These are phyloP conservation scores for Nicotiana tomentosiformis DNA, from an alignment of 257 asterid genomes.

Conservation along the genomic window DNA sequence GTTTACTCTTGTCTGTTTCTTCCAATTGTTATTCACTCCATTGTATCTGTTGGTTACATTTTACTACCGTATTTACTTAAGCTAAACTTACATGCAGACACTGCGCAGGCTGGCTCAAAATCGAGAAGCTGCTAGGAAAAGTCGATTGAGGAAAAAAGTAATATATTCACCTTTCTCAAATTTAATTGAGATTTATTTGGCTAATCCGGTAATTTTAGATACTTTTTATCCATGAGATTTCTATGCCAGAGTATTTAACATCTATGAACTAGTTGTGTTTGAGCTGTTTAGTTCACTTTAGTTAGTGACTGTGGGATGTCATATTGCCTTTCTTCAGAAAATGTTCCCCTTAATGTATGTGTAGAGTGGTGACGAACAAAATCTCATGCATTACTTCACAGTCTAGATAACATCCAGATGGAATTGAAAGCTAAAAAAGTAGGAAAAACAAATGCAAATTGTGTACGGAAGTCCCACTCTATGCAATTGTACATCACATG, in stretches of 20 bases:
- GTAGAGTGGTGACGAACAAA: not conserved
- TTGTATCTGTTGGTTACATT: not conserved
- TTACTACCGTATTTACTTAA: not conserved
- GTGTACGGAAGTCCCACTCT: not conserved
- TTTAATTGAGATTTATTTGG: not conserved
- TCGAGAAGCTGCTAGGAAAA: slow-evolving; percentile 96
- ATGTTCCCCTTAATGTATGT: not conserved
- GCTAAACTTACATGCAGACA: slow-evolving; percentile 33
- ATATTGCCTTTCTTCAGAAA: not conserved
- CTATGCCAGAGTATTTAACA: not conserved
- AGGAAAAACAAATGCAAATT: not conserved
- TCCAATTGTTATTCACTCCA: not conserved
- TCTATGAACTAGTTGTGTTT: not conserved
- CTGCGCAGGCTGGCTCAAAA: slow-evolving; percentile 93
- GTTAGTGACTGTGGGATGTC: not conserved
- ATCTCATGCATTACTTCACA: not conserved
- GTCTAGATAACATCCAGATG: not conserved
- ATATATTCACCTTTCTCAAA: not conserved
- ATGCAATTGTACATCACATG: not conserved
- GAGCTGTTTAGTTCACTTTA: not conserved
- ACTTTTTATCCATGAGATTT: not conserved
- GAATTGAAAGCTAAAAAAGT: not conserved
- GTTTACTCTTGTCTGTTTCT: not conserved
- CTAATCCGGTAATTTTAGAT: not conserved
- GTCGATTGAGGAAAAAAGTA: slow-evolving; percentile 91